phyloP scores from a whole-genome alignment of 1,284 basidiomycete genomes.

The Hymenochaete sp. region DNA sequence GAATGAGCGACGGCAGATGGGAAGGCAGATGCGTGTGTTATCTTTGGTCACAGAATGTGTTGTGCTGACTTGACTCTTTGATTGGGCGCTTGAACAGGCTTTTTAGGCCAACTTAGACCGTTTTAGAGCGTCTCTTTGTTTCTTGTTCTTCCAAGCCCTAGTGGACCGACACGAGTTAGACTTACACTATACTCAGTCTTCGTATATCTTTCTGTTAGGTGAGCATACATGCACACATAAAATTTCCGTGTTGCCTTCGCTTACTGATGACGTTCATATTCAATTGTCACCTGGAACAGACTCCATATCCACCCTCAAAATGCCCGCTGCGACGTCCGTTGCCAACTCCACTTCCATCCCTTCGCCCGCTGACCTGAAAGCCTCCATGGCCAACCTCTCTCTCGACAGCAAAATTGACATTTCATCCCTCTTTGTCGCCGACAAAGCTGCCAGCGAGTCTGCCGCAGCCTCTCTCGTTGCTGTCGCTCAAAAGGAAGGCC shows the following conservation, averaged over 20 bases:
- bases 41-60: no score
- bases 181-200: conserved; percentile 30
- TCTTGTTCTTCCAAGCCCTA: conserved; percentile 17
- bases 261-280: not conserved
- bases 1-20: no score
- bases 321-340: conserved; percentile 62
- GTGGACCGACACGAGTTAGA: conserved; percentile 22
- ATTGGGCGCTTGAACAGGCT: conserved; percentile 12
- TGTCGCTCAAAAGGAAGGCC: conserved; percentile 78
- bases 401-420: conserved; percentile 49
- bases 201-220: not conserved
- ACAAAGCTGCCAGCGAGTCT: conserved; percentile 65
- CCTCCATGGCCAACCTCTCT: conserved; percentile 34
- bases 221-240: not conserved
- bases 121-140: conserved; percentile 18
- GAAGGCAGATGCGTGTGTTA: no score
- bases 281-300: no score
- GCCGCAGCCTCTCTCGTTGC: conserved; percentile 67
- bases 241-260: not conserved
- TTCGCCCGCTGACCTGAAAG: conserved; percentile 58
- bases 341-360: conserved; percentile 35
- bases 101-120: conserved; percentile 12
- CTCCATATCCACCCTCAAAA: conserved; percentile 37
- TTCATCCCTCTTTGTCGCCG: conserved; percentile 59
- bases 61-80: not conserved